Base-by-base conservation (phyloP, 169 alveolate species). In the Babesia ovata region DNA sequence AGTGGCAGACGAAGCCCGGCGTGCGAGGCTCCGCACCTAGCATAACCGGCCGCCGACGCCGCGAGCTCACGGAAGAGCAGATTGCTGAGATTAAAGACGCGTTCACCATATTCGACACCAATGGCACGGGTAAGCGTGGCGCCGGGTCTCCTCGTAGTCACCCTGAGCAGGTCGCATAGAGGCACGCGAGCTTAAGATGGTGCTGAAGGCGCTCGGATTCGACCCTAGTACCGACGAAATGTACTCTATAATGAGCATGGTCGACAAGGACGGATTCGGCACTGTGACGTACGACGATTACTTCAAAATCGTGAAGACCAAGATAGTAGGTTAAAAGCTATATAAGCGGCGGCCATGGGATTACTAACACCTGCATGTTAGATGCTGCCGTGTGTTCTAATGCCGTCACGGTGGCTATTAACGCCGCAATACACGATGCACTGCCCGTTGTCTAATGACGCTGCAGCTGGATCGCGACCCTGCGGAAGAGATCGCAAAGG, bases 161-260 rank as follows among this genome's bases (percentile, higher is more conserved):
- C 39, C 33, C n/a, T 12, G 16, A 70, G 16, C 70, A 86, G 95
- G 95, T 13, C 88, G 91, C 77, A 96, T 96, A 73, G 99, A 96
- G 82, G 94, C 96, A 39, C 96, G 95, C 91, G 99, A 98, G 91
- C 87, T 98, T 61, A 97, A 96, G 90, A 99, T 97, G 39, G 99
- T 99, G 36, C 97, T 98, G 99, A 91, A 99, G 49, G 99, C 99
- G 17, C 93, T 98, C 21, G 99, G 99, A 21, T 98, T 97, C 79
- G 99, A 98, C 75, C 99, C 99, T 19, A 95, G 95, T 87, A 97
- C 95, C 78, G 99, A 97, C 76, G 99, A 96, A 85, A 88, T 96
- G 67, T 92, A 96, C 45, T 90, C 95, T 67, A 91, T 96, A 91
- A 94, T 97, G 86, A 86, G 94, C 21, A 98, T 94, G 70, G 95